phyloP scores from a whole-genome alignment of 1,139 yeast genomes.

The Diutina mesorugosa region DNA sequence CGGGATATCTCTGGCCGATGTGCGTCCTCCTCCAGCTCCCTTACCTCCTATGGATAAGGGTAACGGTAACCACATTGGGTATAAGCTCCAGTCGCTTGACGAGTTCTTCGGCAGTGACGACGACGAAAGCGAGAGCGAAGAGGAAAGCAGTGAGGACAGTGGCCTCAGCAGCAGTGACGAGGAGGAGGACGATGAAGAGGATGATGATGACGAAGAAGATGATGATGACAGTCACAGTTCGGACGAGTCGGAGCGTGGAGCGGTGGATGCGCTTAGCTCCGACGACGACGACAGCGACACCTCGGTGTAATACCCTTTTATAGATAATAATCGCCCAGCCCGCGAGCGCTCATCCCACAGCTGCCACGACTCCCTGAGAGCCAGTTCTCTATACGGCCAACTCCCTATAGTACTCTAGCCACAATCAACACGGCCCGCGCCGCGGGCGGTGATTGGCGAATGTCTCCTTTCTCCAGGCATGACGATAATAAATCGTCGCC shows the following conservation, averaged over 20 bases:
- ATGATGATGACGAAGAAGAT: neutral
- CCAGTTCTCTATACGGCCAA: no score
- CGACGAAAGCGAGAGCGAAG: slow-evolving; percentile 8
- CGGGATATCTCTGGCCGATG: neutral
- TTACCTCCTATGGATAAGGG: slow-evolving; percentile 13
- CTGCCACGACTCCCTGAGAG: no score
- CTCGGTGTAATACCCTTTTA: neutral
- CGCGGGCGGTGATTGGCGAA: no score
- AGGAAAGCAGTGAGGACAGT: neutral
- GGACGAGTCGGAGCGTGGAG: neutral
- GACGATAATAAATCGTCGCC: neutral
- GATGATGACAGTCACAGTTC: neutral
- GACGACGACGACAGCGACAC: neutral
- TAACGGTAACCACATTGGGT: slow-evolving; percentile 9
- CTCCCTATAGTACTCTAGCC: neutral
- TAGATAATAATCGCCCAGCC: neutral
- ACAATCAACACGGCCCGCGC: neutral
- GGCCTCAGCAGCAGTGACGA: neutral
- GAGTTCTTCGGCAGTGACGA: slow-evolving; percentile 60
- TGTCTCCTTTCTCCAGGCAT: no score
- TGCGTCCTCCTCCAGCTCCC: slow-evolving; percentile 11
- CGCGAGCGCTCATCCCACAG: no score
- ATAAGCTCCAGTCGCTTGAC: slow-evolving; percentile 66
- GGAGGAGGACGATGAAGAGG: neutral
- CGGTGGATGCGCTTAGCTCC: neutral